Base-by-base conservation (phyloP, 106 monocot genomes). In the Gastrodia elata region DNA sequence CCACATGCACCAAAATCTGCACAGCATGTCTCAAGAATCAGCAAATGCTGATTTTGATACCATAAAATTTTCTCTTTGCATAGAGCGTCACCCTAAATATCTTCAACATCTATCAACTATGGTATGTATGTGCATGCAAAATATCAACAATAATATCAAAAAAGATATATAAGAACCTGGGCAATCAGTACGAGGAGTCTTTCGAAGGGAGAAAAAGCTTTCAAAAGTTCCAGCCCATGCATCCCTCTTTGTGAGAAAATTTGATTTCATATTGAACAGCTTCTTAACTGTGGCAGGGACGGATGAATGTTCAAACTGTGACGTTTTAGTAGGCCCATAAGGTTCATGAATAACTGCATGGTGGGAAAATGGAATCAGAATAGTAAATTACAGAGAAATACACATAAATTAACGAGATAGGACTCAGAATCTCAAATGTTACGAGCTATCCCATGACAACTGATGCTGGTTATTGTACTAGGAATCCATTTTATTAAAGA, bases 221-320 rank as follows among this genome's bases (percentile, higher is more conserved):
- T 94, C 94, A 67, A 94, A 94, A 2, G 90, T 88, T 16, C 90
- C 94, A 13, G 94, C 94, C 94, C 94, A 94, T 32, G 78, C 85
- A 40, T 94, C 94, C 52, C 90, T 85, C 46, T 82, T 90, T 0
- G 94, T 94, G 38, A 94, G 58, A 68, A 58, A 94, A 3, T 85
- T 81, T 1, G 83, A 80, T 3, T 79, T 68, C 1, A 94, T 76
- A 65, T 90, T 74, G 22, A 90, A 94, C 26, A 94, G 68, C 68
- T 90, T 94, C 78, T 88, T 94, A 35, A 90, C 83, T 1, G 93
- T 93, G 0, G 93, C 93, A 18, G 90, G 93, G 57, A 93, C 83
- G 0, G 93, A 93, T 18, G 93, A 94, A 71, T 94, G 94, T 76
- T 94, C 94, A 59, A 80, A 94, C 75, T 94, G 83, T 5, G 94